A percentile compares a stretch with the other conserved stretches of the same genome.
Conservation (phyloP, 345 rosid genomes). For the Citropsis articulata region DNA sequence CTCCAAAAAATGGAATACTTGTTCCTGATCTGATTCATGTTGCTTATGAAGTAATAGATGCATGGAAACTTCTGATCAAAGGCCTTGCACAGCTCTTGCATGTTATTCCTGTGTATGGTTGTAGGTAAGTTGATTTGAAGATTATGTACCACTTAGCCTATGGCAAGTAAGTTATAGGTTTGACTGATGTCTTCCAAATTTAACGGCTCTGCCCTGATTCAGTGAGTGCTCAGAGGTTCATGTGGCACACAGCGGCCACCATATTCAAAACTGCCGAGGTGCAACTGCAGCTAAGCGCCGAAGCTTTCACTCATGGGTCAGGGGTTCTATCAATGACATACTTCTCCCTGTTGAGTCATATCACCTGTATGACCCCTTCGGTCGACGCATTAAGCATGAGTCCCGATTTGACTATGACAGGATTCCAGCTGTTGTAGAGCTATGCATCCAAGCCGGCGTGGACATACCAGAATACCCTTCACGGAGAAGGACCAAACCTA, state of each 20-base stretch:
- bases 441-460: constrained; percentile 88
- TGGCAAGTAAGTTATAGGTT: background rate
- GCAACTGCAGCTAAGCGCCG: constrained; percentile 37
- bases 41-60: constrained; percentile 65
- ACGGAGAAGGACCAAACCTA: constrained; percentile 66
- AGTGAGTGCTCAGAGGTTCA: constrained; percentile 84
- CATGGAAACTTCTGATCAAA: constrained; percentile 76
- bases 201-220: constrained; percentile 19
- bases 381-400: constrained; percentile 66
- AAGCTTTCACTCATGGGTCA: constrained; percentile 72
- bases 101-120: constrained; percentile 68
- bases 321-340: constrained; percentile 64
- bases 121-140: constrained; percentile 42
- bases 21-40: constrained; percentile 70
- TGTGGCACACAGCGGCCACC: constrained; percentile 65
- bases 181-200: background rate
- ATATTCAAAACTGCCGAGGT: constrained; percentile 61
- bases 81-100: constrained; percentile 81
- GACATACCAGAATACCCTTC: constrained; percentile 82
- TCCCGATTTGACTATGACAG: constrained; percentile 80
- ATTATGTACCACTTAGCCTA: background rate
- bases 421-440: constrained; percentile 82
- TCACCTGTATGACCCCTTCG: constrained; percentile 86
- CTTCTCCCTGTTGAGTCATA: constrained; percentile 84
- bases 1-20: constrained; percentile 82